Evolutionary conservation across 1,284 basidiomycete genomes (phyloP).

Genomic region (Ganoderma meredithae): DNA sequence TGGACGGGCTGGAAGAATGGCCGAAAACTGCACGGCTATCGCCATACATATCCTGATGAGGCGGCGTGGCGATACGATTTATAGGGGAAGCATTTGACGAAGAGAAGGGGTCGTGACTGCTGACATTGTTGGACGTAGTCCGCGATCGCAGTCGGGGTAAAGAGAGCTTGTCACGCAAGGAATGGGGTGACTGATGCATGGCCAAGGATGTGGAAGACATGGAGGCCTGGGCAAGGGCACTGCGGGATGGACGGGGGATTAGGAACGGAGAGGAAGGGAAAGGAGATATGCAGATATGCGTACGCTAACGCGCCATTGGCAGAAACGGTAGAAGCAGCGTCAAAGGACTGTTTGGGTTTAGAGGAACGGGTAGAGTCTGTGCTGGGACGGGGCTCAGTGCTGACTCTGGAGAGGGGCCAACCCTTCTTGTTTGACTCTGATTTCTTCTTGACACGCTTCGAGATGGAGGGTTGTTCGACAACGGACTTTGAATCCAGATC

Average conservation of each 20-base stretch:
- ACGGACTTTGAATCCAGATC: constrained; percentile 55
- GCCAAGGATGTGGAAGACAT: constrained; percentile 60
- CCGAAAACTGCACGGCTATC: constrained; percentile 35
- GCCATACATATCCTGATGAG: constrained; percentile 29
- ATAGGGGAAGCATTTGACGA: constrained; percentile 36
- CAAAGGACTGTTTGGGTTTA: constrained; percentile 64
- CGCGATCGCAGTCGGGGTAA: constrained; percentile 43
- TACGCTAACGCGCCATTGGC: constrained; percentile 65
- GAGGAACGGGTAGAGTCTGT: constrained; percentile 63
- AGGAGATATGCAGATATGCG: constrained; percentile 40
- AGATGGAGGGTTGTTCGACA: constrained; percentile 38
- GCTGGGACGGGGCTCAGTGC: constrained; percentile 60
- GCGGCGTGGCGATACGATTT: constrained; percentile 38
- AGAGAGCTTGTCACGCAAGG: constrained; percentile 46
- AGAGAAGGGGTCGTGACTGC: constrained; percentile 26
- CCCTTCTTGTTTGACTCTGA: constrained; percentile 49
- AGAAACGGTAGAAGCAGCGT: constrained; percentile 58
- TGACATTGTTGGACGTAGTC: constrained; percentile 40
- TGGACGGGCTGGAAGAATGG: constrained; percentile 35
- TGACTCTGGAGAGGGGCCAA: constrained; percentile 54
- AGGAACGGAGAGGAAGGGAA: constrained; percentile 11
- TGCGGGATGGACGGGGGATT: constrained; percentile 24
- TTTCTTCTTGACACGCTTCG: constrained; percentile 41
- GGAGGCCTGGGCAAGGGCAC: constrained; percentile 64
- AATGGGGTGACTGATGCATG: constrained; percentile 44